phyloP scores from a whole-genome alignment of 202 grass and related monocot genomes.

The Digitaria exilis region DNA sequence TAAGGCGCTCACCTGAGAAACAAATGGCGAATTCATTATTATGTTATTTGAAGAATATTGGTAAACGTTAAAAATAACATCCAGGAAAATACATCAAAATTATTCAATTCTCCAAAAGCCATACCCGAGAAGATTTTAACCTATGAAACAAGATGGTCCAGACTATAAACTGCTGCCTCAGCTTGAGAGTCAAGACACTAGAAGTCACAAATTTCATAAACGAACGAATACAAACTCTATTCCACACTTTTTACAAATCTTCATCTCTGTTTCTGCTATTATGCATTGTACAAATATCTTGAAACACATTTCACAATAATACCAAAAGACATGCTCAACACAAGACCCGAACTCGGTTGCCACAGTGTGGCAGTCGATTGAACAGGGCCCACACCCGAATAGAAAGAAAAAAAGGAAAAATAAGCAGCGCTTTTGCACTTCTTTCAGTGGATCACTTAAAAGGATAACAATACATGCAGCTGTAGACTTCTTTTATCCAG shows the following conservation, averaged over 20 bases:
- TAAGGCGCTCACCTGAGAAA: constrained; percentile 71
- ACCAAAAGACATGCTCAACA: background rate
- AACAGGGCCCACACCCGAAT: too few species aligned
- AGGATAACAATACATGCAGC: too few species aligned
- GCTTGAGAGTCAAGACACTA: background rate
- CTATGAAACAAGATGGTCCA: background rate
- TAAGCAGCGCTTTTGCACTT: too few species aligned
- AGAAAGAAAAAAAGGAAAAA: too few species aligned
- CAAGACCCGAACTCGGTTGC: too few species aligned
- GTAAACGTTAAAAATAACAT: constrained; percentile 1
- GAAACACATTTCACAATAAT: background rate
- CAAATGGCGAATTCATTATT: background rate
- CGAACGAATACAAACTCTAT: background rate
- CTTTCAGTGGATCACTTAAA: too few species aligned
- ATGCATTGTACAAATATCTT: background rate
- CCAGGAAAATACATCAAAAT: background rate
- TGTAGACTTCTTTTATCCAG: too few species aligned
- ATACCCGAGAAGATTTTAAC: background rate
- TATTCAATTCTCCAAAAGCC: background rate
- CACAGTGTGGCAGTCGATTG: too few species aligned
- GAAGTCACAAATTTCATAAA: background rate
- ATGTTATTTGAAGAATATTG: background rate
- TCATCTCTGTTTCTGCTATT: background rate
- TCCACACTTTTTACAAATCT: background rate
- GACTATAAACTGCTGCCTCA: background rate